phyloP scores from a whole-genome alignment of 208 protist species.

The Leptomonas seymouri region DNA sequence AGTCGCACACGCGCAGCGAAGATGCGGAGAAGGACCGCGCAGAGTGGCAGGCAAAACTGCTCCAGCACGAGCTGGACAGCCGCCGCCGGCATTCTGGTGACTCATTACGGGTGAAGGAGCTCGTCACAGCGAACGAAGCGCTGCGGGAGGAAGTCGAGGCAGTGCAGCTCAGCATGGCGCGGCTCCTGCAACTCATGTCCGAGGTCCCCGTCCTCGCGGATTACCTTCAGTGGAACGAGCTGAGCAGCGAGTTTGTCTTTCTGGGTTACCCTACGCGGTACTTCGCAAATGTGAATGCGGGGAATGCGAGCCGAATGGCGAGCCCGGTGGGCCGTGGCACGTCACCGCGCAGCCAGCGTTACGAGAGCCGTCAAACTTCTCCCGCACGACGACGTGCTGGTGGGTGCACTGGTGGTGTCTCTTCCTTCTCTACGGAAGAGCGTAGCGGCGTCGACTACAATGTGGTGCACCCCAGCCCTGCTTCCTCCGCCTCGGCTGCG shows the following conservation, averaged over 20 bases:
- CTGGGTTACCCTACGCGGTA: constrained; percentile 63
- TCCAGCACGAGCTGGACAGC: constrained; percentile 32
- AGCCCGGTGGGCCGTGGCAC: constrained; percentile 1
- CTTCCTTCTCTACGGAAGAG: neutral
- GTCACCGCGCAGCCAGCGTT: constrained; percentile 1
- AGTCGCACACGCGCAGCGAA: constrained; percentile 29
- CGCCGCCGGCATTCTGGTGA: constrained; percentile 23
- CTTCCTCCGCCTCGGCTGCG: neutral
- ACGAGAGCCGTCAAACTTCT: constrained; percentile 12
- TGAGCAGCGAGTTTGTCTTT: constrained; percentile 69
- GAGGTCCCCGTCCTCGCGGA: constrained; percentile 70
- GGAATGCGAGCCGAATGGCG: neutral
- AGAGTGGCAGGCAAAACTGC: constrained; percentile 36
- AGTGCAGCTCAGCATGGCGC: constrained; percentile 69
- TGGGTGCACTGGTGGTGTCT: neutral
- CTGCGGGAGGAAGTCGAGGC: constrained; percentile 63
- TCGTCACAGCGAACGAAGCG: constrained; percentile 34
- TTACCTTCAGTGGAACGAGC: constrained; percentile 64
- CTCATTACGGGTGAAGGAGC: constrained; percentile 17
- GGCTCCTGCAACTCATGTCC: constrained; percentile 71
- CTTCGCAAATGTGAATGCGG: constrained; percentile 27
- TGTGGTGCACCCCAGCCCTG: constrained; percentile 8
- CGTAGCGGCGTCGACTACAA: constrained; percentile 5
- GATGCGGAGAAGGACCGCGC: constrained; percentile 34
- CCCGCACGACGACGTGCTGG: constrained; percentile 14